A percentile compares a stretch with the other conserved stretches of the same genome.
Conservation (phyloP, 2,329 filamentous ascomycete genomes). For the Ceratocystiopsis brevicomis region DNA sequence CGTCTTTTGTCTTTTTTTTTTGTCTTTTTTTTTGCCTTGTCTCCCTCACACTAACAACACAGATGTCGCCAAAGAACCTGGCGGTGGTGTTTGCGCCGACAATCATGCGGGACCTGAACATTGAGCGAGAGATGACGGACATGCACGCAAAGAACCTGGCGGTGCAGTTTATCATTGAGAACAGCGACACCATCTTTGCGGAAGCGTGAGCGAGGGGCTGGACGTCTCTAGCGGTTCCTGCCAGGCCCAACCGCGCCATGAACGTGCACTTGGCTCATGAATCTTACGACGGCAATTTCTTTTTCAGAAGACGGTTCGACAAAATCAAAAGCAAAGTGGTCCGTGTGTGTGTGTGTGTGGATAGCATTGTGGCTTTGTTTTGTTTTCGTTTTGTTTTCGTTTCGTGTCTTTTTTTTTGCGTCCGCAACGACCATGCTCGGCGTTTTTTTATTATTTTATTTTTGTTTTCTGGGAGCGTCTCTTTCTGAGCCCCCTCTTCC, state of each 20-base stretch:
- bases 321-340: neutral
- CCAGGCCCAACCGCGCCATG: no score
- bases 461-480: neutral
- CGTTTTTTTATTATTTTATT: no score
- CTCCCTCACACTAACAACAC: neutral
- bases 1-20: neutral
- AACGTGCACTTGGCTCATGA: no score
- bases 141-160: conserved; percentile 85
- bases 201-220: conserved; percentile 15
- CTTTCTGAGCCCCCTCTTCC: neutral
- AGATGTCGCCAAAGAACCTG: conserved; percentile 93
- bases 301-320: no score
- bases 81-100: conserved; percentile 96
- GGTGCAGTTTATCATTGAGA: conserved; percentile 83
- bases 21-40: neutral
- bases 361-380: neutral
- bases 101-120: conserved; percentile 78
- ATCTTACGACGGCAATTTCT: no score
- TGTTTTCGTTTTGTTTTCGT: neutral
- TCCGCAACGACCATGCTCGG: no score
- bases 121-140: conserved; percentile 90
- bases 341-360: no score
- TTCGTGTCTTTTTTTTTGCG: neutral
- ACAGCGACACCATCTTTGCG: conserved; percentile 64
- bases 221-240: no score